A percentile compares a stretch with the other conserved stretches of the same genome.
Evolutionary conservation across 2,329 filamentous ascomycete species (phyloP).

Genomic region (Cladophialophora bantiana): DNA sequence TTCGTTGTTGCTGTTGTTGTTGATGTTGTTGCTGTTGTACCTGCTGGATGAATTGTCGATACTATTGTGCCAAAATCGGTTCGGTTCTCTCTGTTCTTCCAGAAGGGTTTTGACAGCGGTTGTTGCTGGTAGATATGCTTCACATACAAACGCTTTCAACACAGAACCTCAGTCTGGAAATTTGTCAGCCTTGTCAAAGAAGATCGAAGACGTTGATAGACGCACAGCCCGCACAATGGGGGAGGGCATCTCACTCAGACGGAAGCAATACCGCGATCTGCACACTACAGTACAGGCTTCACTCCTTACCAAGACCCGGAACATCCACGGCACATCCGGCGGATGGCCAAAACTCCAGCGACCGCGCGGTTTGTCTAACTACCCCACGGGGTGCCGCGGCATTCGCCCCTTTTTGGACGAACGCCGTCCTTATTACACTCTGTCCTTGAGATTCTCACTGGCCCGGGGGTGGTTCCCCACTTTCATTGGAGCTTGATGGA

Average conservation of each 20-base stretch:
- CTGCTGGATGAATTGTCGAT: neutral
- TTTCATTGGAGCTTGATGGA: no score
- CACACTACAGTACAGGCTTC: neutral
- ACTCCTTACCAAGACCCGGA: neutral
- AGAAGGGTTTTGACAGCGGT: no score
- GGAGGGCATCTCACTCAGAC: neutral
- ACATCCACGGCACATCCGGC: neutral
- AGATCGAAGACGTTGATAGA: neutral
- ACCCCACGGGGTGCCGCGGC: neutral
- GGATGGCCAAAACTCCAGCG: neutral
- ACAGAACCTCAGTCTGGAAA: neutral
- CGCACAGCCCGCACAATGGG: neutral
- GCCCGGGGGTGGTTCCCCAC: no score
- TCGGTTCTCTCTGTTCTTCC: no score
- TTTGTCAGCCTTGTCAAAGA: constrained; percentile 1
- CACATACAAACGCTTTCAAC: no score
- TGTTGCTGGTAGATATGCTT: no score
- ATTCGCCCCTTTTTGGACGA: neutral
- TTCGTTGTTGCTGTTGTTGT: neutral
- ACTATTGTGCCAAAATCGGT: no score
- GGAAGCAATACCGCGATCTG: neutral
- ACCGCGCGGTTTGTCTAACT: neutral
- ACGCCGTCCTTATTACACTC: neutral
- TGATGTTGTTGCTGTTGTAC: neutral
- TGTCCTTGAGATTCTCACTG: no score